Evolutionary conservation across 805 yeast species (phyloP).

Genomic region (Yamadazyma nakazawae): DNA sequence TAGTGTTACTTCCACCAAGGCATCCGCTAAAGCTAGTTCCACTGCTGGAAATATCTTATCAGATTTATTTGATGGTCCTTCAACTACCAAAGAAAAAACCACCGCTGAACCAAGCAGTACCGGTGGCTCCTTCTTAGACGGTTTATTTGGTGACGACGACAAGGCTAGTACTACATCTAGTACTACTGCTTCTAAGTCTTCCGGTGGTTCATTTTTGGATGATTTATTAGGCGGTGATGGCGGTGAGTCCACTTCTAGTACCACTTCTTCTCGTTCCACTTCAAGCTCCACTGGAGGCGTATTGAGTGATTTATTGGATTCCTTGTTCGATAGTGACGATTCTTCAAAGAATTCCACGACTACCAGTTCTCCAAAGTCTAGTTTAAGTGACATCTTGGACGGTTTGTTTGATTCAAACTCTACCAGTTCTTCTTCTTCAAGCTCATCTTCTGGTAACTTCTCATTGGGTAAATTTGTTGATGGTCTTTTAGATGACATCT

Average conservation of each 20-base stretch:
- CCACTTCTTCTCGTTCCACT: constrained; percentile 10
- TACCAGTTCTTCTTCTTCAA: constrained; percentile 1
- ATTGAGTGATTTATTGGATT: constrained; percentile 10
- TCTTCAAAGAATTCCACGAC: constrained; percentile 6
- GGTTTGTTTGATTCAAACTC: constrained; percentile 4
- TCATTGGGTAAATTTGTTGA: constrained; percentile 13
- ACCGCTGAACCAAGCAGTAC: constrained; percentile 3
- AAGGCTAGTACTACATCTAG: constrained; percentile 3
- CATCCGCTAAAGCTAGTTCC: constrained; percentile 8
- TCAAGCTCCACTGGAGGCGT: constrained; percentile 13
- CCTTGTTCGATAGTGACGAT: constrained; percentile 11
- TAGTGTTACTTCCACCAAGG: constrained; percentile 2
- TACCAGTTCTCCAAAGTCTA: constrained; percentile 8
- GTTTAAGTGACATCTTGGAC: constrained; percentile 9
- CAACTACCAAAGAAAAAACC: not conserved
- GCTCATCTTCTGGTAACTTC: constrained; percentile 11
- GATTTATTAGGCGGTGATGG: constrained; percentile 13
- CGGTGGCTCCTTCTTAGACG: constrained; percentile 12
- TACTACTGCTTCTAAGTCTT: constrained; percentile 8
- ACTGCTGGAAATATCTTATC: constrained; percentile 9
- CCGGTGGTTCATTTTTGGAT: constrained; percentile 12
- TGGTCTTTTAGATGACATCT: constrained; percentile 16
- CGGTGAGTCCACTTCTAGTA: not conserved
- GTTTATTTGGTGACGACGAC: constrained; percentile 10
- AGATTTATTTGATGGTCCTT: constrained; percentile 7